Evolutionary conservation across 2,329 filamentous ascomycete species (phyloP).

Genomic region (Calycina marina): DNA sequence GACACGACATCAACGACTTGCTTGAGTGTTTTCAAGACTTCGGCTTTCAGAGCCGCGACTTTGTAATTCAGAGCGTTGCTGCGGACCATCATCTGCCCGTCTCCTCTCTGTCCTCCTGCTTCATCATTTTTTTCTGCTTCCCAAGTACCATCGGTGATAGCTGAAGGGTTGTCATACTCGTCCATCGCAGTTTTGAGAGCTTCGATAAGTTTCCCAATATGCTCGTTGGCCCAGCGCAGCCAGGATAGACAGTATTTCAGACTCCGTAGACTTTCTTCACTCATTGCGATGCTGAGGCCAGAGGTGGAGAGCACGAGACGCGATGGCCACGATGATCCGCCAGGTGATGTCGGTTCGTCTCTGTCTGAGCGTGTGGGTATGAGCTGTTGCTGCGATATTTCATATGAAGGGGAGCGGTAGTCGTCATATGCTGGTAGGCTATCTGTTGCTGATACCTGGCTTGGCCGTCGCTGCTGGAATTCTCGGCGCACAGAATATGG

Average conservation of each 20-base stretch:
- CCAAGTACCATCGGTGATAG: conserved; percentile 21
- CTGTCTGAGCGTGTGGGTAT: conserved; percentile 20
- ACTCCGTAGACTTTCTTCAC: conserved; percentile 69
- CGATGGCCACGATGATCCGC: conserved; percentile 52
- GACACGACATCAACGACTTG: conserved; percentile 74
- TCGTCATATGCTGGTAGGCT: conserved; percentile 76
- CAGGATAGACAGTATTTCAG: conserved; percentile 74
- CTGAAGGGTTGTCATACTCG: conserved; percentile 53
- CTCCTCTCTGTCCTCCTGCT: conserved; percentile 5
- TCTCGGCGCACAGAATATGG: conserved; percentile 15
- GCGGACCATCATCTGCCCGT: conserved; percentile 14
- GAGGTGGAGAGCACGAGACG: conserved; percentile 82
- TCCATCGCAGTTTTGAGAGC: conserved; percentile 63
- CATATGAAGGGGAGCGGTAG: conserved; percentile 58
- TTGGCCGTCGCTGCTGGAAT: conserved; percentile 18
- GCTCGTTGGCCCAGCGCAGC: conserved; percentile 68
- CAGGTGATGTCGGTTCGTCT: conserved; percentile 15
- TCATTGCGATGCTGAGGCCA: conserved; percentile 81
- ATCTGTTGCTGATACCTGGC: conserved; percentile 39
- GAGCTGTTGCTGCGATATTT: conserved; percentile 34
- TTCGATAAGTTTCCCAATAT: conserved; percentile 61
- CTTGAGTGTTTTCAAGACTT: conserved; percentile 67
- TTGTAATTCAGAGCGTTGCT: conserved; percentile 16
- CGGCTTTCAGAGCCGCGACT: conserved; percentile 52
- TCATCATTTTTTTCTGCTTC: conserved; percentile 14